Base-by-base conservation (phyloP, 2,329 filamentous ascomycete species). In the Colletotrichum sidae region DNA sequence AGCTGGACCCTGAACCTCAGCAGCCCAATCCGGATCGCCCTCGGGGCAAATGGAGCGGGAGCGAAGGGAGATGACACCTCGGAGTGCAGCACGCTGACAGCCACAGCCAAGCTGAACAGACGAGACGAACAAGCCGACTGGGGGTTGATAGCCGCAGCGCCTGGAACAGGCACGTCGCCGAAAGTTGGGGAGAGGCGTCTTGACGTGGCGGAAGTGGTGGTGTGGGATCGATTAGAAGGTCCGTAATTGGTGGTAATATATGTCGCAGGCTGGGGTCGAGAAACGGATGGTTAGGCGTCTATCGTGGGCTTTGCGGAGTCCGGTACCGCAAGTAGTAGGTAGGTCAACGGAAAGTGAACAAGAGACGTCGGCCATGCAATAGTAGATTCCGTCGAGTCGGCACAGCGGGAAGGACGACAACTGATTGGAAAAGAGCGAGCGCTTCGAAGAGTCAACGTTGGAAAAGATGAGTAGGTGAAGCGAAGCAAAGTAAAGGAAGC, bases 211-310 rank as follows among this genome's bases (percentile, higher is more conserved):
- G 39, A 39, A 39, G 46, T 33, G 38, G 50, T 47, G 45, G 49
- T 38, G 47, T 39, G 41, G 39, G n/a, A 55, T 12, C 25, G 25
- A 25, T 25, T 25, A 25, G 25, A 39, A 25, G 41, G 10, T 33
- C 56, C 50, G 33, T 56, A 56, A 65, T 65, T 65, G 62, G 62
- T 65, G 62, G 58, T 46, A 65, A 65, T 62, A 53, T 49, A 45
- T 55, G 17, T 39, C 41, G n/a, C 15, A 42, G 11, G 50, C 33
- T 25, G 60, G 34, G 49, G 50, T 34, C 17, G 13, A 33, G 37
- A 39, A 17, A 37, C 38, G 25, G 13, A 55, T 33, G 35, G 52
- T 15, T n/a, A 3, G n/a, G 35, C 44, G 42, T 44, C 25, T 25
- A 25, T 25, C 25, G 25, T 25, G 25, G 25, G 25, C 25, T 25